These are phyloP conservation scores for Aspergillus coremiiformis DNA, from an alignment of 495 filamentous ascomycete genomes.

Conservation along the genomic window DNA sequence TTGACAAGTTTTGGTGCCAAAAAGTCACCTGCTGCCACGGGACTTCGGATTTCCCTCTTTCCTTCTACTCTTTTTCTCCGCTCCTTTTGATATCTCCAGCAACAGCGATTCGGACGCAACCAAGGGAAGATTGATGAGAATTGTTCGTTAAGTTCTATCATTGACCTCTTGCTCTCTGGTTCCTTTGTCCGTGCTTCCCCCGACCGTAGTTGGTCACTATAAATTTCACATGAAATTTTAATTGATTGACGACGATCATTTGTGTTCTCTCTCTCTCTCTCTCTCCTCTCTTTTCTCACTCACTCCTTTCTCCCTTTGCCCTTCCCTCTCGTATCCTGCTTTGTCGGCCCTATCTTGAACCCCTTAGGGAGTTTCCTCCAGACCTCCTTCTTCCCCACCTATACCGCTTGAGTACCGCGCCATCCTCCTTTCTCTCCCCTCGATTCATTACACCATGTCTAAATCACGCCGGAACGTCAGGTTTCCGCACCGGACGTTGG, in stretches of 20 bases:
- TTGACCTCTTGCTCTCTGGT: background rate
- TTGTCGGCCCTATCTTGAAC: slow-evolving; percentile 9
- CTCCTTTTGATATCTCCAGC: background rate
- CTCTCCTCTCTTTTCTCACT: slow-evolving; percentile 5
- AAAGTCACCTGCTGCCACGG: slow-evolving; percentile 8
- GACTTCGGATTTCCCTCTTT: slow-evolving; percentile 4
- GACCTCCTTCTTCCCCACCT: slow-evolving; percentile 17
- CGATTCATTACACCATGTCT: slow-evolving; percentile 45
- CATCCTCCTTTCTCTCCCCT: slow-evolving; percentile 5
- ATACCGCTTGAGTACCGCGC: slow-evolving; percentile 7
- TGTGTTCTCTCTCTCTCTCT: slow-evolving; percentile 1
- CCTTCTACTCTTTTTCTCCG: slow-evolving; percentile 1
- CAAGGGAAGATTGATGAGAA: background rate
- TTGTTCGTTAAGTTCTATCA: background rate
- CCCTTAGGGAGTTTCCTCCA: slow-evolving; percentile 13
- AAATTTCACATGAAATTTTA: slow-evolving; percentile 26
- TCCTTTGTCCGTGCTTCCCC: slow-evolving; percentile 9
- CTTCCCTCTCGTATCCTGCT: background rate
- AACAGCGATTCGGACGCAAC: background rate
- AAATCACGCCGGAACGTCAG: slow-evolving; percentile 76
- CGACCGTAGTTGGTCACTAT: slow-evolving; percentile 13
- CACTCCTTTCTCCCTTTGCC: background rate
- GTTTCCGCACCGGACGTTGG: slow-evolving; percentile 59
- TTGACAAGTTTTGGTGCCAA: background rate
- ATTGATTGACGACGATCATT: slow-evolving; percentile 16